phyloP scores from a whole-genome alignment of 2,329 filamentous ascomycete species.

The Xylariales sp. region DNA sequence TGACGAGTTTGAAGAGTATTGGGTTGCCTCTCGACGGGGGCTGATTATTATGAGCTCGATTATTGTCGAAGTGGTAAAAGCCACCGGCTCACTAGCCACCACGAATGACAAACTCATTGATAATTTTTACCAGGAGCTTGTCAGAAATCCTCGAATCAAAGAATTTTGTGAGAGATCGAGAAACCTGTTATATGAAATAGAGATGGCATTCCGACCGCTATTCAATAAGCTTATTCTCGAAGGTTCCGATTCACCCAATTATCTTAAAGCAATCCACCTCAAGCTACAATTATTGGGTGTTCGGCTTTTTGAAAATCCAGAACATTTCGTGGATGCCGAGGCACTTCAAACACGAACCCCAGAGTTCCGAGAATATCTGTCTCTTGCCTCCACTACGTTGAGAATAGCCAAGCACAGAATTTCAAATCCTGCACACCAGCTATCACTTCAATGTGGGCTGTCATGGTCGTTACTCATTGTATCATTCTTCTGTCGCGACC shows the following conservation, averaged over 20 bases:
- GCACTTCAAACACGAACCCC: constrained; percentile 18
- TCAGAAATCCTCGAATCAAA: constrained; percentile 12
- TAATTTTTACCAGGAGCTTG: constrained; percentile 10
- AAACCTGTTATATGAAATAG: constrained; percentile 12
- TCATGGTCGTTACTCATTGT: constrained; percentile 17
- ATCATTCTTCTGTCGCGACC: constrained; percentile 25
- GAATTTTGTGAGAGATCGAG: constrained; percentile 12
- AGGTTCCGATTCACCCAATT: constrained; percentile 18
- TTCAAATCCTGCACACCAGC: constrained; percentile 16
- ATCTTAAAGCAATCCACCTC: constrained; percentile 27
- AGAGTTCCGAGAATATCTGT: constrained; percentile 27
- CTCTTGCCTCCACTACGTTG: constrained; percentile 22
- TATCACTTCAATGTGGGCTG: constrained; percentile 25
- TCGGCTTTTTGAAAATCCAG: constrained; percentile 22
- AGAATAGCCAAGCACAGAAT: constrained; percentile 10
- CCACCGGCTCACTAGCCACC: constrained; percentile 6
- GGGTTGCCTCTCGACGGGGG: constrained; percentile 9
- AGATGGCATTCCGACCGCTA: constrained; percentile 26
- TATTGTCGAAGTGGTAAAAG: constrained; percentile 13
- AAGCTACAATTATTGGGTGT: constrained; percentile 22
- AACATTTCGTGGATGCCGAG: constrained; percentile 17
- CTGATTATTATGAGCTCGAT: constrained; percentile 13
- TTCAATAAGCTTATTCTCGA: constrained; percentile 24
- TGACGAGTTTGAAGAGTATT: constrained; percentile 19
- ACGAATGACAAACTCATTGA: constrained; percentile 10